Base-by-base conservation (phyloP, 176 grass and related monocot genomes). In the Canna indica region DNA sequence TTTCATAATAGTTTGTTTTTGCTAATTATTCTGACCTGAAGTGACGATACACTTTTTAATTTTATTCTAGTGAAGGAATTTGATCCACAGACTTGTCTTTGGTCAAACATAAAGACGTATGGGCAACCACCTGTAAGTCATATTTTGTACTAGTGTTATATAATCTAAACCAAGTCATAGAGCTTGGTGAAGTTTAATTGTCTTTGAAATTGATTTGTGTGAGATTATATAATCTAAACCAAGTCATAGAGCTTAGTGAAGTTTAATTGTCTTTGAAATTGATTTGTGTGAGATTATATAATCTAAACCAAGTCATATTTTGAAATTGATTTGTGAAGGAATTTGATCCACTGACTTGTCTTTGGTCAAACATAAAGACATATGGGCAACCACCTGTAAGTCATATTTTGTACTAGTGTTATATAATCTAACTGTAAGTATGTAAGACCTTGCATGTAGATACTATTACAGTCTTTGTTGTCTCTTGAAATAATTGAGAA, bases 21-120 rank as follows among this genome's bases (percentile, higher is more conserved):
- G 4, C 41, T 8, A 44, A 5, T 44, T 44, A 10, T 74, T 64
- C 20, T 30, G 22, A 42, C 33, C 26, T 72, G 11, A 32, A 64
- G 14, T 65, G 13, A 53, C 87, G 78, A n/a, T n/a, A n/a, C 36
- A 83, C 32, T 15, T 81, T 24, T 76, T 80, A 82, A 32, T 75
- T 81, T 35, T 73, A 29, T 90, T 76, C 60, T 83, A 99, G 95
- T 92, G 86, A 99, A 90, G 95, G 95, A 99, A 90, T 99, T 94
- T 84, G 86, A 99, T 90, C 90, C 90, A 0, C 84, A 90, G 75
- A 88, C 80, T 73, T 84, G 86, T 90, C 73, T 85, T 24, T 99
- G 95, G 95, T 93, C 86, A 11, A 84, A 85, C 82, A 80, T 99
- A 53, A 88, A 36, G 81, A 94, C 95, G 72, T 88, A 94, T 18